A percentile compares a stretch with the other conserved stretches of the same genome.
These are phyloP conservation scores for Colletotrichum sojae DNA, from an alignment of 2,329 filamentous ascomycete genomes.

Conservation along the genomic window DNA sequence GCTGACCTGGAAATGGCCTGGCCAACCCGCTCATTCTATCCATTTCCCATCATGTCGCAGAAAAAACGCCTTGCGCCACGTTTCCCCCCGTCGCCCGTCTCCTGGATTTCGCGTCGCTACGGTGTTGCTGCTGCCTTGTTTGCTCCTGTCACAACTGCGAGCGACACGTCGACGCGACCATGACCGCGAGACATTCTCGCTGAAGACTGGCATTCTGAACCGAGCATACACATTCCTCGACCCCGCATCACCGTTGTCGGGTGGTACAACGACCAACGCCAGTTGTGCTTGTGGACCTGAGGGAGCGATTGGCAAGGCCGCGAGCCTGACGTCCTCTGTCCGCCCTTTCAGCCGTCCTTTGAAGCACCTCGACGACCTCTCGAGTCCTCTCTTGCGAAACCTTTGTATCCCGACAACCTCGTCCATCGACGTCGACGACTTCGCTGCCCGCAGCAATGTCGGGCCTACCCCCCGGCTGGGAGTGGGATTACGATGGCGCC, in stretches of 20 bases:
- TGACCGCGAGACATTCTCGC: background rate
- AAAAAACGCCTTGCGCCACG: conserved; percentile 36
- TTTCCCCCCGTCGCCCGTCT: conserved; percentile 4
- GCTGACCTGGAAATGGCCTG: conserved; percentile 7
- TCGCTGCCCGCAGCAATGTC: conserved; percentile 49
- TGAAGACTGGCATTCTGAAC: conserved; percentile 11
- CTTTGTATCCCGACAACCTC: background rate
- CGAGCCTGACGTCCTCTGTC: background rate
- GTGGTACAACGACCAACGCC: background rate
- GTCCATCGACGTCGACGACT: background rate
- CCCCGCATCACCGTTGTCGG: conserved; percentile 8
- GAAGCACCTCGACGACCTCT: background rate
- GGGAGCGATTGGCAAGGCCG: background rate
- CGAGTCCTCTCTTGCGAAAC: background rate
- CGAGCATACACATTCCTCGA: background rate
- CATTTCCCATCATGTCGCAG: conserved; percentile 32
- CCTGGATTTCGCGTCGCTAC: conserved; percentile 6
- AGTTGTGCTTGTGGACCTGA: background rate
- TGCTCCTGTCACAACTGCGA: background rate
- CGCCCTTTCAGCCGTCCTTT: background rate
- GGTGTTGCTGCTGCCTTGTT: background rate
- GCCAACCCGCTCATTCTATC: conserved; percentile 20
- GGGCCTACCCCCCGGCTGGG: conserved; percentile 68
- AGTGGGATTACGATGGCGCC: conserved; percentile 69
- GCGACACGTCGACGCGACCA: background rate